phyloP scores from a whole-genome alignment of 129 eudicot genomes.

The Silybum marianum region DNA sequence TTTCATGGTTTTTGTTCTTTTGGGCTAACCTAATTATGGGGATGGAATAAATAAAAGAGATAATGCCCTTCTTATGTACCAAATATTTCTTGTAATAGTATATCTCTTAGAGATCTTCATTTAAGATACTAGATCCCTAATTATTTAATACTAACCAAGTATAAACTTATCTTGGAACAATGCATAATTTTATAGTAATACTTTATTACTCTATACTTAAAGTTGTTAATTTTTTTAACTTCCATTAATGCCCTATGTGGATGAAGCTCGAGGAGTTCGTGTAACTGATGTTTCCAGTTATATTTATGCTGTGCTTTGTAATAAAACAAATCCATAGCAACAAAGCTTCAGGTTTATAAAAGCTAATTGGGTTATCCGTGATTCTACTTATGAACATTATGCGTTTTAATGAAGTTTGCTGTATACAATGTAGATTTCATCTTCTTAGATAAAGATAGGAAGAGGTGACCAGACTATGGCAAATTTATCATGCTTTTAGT shows the following conservation, averaged over 20 bases:
- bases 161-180: slow-evolving; percentile 3
- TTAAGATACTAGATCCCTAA: slow-evolving; percentile 6
- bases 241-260: slow-evolving; percentile 3
- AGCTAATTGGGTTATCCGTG: neutral
- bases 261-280: slow-evolving; percentile 5
- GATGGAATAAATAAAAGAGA: neutral
- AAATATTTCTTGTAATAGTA: slow-evolving; percentile 5
- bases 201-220: neutral
- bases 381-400: slow-evolving; percentile 15
- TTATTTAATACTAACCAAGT: neutral
- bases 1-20: slow-evolving; percentile 1
- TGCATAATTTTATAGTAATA: neutral
- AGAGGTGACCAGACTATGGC: neutral
- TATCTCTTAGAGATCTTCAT: neutral
- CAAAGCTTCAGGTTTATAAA: neutral
- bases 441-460: neutral
- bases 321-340: neutral
- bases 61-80: slow-evolving; percentile 13
- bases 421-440: neutral
- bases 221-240: neutral
- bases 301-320: slow-evolving; percentile 8
- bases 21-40: slow-evolving; percentile 10
- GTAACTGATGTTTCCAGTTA: slow-evolving; percentile 7
- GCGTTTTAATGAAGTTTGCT: neutral
- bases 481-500: neutral